Base-by-base conservation (phyloP, 2,329 filamentous ascomycete genomes). In the Phialocephala subalpina region DNA sequence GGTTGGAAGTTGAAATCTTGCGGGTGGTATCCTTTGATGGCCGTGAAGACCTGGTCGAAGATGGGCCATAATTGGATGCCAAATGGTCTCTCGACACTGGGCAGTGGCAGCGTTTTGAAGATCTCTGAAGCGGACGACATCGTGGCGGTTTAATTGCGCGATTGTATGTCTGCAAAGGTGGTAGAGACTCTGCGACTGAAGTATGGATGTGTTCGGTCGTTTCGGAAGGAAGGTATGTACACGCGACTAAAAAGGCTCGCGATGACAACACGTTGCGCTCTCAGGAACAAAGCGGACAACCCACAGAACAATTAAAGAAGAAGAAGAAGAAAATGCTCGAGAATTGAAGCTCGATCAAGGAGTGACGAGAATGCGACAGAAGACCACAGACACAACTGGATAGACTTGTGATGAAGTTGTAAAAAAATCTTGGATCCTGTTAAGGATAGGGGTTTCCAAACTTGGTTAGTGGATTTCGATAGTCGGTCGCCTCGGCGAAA, bases 61-160 rank as follows among this genome's bases (percentile, higher is more conserved):
- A 97, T 89, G 74, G 95, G 93, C 96, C 96, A 98, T 80, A 97
- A 82, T 70, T 92, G 86, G 73, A 98, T 83, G 79, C 95, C 96
- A 76, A 98, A 98, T 38, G 95, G 95, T 71, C 92, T 89, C 79
- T 97, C 94, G 80, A 98, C 85, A 69, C 93, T 93, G 64, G 95
- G 95, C 72, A 89, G 78, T 78, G 92, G 85, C 68, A 89, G 75
- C 73, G 85, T 80, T 76, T 86, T 83, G 70, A 86, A 60, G 59
- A 76, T 45, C 64, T 75, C 73, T 20, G 66, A 62, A 20, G 67
- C 12, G 25, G 72, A 67, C 62, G 69, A 72, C 70, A 72, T 73
- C 42, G 55, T 71, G 56, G 59, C 40, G 22, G 62, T 49, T 25
- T 35, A 59, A 58, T 59, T 35, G 49, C 62, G 49, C 49, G 61